Conservation (phyloP, 352 stramenopile genomes). For the Pythium aquatile region DNA sequence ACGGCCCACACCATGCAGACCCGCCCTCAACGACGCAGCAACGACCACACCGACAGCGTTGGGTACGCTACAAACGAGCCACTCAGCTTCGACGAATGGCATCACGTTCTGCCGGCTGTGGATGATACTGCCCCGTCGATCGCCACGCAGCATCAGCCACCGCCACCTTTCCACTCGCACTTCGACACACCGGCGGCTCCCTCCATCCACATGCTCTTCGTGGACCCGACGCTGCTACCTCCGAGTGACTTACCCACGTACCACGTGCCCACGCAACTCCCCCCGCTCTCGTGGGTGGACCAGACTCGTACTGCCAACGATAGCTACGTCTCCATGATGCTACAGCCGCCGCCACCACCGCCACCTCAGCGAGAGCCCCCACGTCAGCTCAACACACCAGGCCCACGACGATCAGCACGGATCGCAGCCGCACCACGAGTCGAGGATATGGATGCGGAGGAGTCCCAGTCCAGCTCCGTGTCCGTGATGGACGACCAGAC, state of each 20-base stretch:
- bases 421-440: slow-evolving; percentile 9
- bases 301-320: neutral
- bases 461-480: neutral
- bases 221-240: neutral
- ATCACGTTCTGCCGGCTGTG: neutral
- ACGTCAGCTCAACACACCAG: neutral
- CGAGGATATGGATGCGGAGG: slow-evolving; percentile 1
- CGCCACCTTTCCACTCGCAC: neutral
- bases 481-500: neutral
- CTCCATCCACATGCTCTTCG: neutral
- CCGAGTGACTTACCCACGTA: neutral
- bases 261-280: neutral
- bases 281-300: neutral
- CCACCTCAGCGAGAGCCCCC: neutral
- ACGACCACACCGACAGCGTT: neutral
- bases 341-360: neutral
- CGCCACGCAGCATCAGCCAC: neutral
- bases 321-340: slow-evolving; percentile 10
- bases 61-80: neutral
- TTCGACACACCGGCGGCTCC: neutral
- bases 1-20: neutral
- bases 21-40: neutral
- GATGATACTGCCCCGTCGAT: neutral
- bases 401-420: slow-evolving; percentile 7
- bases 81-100: neutral